Evolutionary conservation across 2,329 filamentous ascomycete genomes (phyloP).

Genomic region (Neonectria neomacrospora): DNA sequence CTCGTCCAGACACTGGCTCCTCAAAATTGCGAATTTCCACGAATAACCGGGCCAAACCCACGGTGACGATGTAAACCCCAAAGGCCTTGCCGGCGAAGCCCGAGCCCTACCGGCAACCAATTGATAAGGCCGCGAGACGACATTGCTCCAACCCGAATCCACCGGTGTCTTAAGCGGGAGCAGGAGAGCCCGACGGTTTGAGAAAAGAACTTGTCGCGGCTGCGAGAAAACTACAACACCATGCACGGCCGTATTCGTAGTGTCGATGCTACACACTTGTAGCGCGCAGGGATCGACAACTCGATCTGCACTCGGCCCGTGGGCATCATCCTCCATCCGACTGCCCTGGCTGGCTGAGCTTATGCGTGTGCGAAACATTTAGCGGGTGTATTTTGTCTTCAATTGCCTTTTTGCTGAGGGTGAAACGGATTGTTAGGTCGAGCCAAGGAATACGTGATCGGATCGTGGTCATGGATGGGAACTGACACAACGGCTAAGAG

Average conservation of each 20-base stretch:
- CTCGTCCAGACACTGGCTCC: background rate
- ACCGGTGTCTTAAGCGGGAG: background rate
- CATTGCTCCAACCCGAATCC: background rate
- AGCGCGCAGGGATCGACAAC: conserved; percentile 2
- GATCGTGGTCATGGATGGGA: background rate
- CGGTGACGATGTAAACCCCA: background rate
- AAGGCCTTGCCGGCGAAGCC: background rate
- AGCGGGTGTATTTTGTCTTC: background rate
- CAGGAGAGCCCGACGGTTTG: no score
- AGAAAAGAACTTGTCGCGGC: background rate
- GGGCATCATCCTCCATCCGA: background rate
- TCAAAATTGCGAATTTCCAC: conserved; percentile 18
- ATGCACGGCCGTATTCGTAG: background rate
- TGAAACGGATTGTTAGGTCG: background rate
- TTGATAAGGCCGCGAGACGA: background rate
- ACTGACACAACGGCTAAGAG: background rate
- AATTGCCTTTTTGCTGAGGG: background rate
- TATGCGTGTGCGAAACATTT: background rate
- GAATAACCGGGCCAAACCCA: background rate
- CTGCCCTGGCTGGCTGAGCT: background rate
- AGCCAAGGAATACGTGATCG: background rate
- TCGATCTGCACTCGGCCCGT: conserved; percentile 2
- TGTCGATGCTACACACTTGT: background rate
- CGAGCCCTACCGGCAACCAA: background rate
- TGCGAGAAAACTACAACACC: background rate